phyloP scores from a whole-genome alignment of 1,139 yeast species.

The Kluyveromyces marxianus region DNA sequence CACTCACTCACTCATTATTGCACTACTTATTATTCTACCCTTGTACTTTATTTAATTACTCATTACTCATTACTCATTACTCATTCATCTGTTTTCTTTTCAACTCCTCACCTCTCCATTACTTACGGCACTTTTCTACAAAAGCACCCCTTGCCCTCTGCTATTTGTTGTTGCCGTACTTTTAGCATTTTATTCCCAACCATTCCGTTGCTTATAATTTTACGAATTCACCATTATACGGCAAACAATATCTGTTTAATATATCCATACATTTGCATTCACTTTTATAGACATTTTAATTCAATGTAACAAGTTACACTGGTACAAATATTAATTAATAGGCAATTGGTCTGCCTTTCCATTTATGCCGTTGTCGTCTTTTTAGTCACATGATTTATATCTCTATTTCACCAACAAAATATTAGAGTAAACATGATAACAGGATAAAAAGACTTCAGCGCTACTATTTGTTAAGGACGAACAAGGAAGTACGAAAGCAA shows the following conservation, averaged over 20 bases:
- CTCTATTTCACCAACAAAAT: no score
- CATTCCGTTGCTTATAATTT: neutral
- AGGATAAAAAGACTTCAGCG: no score
- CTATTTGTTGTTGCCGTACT: neutral
- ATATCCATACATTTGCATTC: neutral
- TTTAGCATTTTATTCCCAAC: neutral
- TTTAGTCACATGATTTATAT: no score
- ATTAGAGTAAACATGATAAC: no score
- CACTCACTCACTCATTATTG: slow-evolving; percentile 10
- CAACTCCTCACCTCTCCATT: neutral
- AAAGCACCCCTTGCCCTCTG: neutral
- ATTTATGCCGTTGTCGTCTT: no score
- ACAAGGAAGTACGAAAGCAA: no score
- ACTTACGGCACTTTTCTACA: no score
- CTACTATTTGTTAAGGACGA: no score
- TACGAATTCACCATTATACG: no score
- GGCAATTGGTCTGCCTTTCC: no score
- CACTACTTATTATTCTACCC: slow-evolving; percentile 8
- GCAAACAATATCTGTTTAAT: neutral
- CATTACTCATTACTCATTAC: neutral
- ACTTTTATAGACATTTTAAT: neutral
- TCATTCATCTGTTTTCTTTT: neutral
- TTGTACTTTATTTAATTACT: slow-evolving; percentile 7
- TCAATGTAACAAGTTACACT: no score
- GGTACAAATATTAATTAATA: no score